phyloP scores from a whole-genome alignment of 345 rosid genomes.

The Trapa bicornis region DNA sequence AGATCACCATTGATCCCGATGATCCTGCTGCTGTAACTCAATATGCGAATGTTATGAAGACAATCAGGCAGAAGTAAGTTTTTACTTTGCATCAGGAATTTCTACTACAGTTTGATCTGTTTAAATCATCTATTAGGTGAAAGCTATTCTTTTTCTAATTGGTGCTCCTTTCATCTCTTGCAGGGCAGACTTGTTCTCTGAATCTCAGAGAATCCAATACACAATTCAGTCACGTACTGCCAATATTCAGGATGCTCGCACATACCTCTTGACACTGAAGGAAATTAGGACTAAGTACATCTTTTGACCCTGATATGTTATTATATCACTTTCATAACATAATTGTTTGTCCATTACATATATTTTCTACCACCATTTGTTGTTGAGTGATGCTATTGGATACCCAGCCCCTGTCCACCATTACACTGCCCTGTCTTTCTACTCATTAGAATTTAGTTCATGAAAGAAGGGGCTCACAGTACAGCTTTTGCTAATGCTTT shows the following conservation, averaged over 20 bases:
- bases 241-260: slow-evolving; percentile 80
- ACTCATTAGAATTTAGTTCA: background rate
- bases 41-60: slow-evolving; percentile 85
- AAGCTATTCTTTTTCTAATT: too few species aligned
- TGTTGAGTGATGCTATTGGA: background rate
- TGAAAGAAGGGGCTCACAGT: too few species aligned
- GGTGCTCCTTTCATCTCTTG: slow-evolving; percentile 9
- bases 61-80: slow-evolving; percentile 70
- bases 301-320: background rate
- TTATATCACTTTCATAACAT: background rate
- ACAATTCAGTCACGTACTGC: slow-evolving; percentile 52
- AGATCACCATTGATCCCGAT: slow-evolving; percentile 81
- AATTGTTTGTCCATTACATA: background rate
- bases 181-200: slow-evolving; percentile 85
- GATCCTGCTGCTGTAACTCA: slow-evolving; percentile 83
- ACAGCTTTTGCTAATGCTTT: too few species aligned
- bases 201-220: slow-evolving; percentile 60
- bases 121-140: too few species aligned
- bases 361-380: background rate
- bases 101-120: too few species aligned
- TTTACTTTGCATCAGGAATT: background rate
- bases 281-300: slow-evolving; percentile 64
- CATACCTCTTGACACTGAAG: slow-evolving; percentile 61
- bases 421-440: background rate
- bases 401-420: background rate